Conservation (phyloP, 768 basidiomycete species). For the Austroboletus festivus region DNA sequence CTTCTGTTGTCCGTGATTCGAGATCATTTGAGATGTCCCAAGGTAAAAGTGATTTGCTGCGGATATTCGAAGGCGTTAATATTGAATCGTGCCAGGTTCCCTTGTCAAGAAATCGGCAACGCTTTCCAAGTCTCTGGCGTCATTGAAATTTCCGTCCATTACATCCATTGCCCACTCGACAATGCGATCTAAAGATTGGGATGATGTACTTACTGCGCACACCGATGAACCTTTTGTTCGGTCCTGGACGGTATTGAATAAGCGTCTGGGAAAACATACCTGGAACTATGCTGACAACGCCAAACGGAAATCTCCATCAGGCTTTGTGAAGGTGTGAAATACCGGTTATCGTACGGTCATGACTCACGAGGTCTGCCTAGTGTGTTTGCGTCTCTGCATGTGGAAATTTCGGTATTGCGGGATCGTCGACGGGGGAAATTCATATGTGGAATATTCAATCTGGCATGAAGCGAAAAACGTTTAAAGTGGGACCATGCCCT, state of each 20-base stretch:
- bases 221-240: constrained; percentile 77
- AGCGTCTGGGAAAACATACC: constrained; percentile 73
- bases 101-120: constrained; percentile 76
- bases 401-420: constrained; percentile 90
- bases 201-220: constrained; percentile 92
- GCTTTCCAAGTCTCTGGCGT: constrained; percentile 73
- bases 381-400: constrained; percentile 89
- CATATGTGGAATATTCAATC: constrained; percentile 98
- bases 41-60: constrained; percentile 45
- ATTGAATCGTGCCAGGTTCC: constrained; percentile 54
- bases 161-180: constrained; percentile 76
- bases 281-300: constrained; percentile 54
- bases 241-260: constrained; percentile 84
- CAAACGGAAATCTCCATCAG: constrained; percentile 49
- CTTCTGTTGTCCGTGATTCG: constrained; percentile 92
- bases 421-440: constrained; percentile 77
- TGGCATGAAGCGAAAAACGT: constrained; percentile 79
- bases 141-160: constrained; percentile 82
- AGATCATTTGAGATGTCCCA: constrained; percentile 93
- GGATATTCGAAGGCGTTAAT: constrained; percentile 1
- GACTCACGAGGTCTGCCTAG: constrained; percentile 33
- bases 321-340: constrained; percentile 65
- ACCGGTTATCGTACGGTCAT: background rate
- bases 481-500: constrained; percentile 64
- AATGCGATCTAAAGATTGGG: constrained; percentile 91